A percentile compares a stretch with the other conserved stretches of the same genome.
Conservation (phyloP, 1,139 yeast genomes). For the Diutina sp. region DNA sequence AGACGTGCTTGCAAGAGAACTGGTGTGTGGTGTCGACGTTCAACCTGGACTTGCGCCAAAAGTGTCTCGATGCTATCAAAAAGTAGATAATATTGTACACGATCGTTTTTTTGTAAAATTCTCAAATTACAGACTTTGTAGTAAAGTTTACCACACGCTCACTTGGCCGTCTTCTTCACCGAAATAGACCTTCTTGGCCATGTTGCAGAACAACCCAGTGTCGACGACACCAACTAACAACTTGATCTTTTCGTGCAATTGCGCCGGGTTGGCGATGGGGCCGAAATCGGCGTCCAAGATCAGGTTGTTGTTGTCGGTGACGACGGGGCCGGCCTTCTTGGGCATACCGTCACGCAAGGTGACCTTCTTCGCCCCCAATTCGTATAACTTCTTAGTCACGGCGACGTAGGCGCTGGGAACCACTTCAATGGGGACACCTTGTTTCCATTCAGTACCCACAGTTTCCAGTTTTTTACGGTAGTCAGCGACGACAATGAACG, state of each 20-base stretch:
- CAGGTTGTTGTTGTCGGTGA: conserved; percentile 92
- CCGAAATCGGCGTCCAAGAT: conserved; percentile 93
- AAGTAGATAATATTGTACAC: neutral
- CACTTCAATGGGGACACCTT: conserved; percentile 93
- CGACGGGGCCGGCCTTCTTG: conserved; percentile 97
- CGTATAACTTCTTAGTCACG: conserved; percentile 48
- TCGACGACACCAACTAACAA: conserved; percentile 88
- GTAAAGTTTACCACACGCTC: conserved; percentile 9
- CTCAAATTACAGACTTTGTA: neutral
- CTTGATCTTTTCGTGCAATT: conserved; percentile 56
- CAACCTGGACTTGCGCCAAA: neutral
- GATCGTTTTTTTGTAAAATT: neutral
- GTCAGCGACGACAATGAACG: conserved; percentile 86
- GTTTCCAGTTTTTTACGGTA: conserved; percentile 63
- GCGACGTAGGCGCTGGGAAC: conserved; percentile 82
- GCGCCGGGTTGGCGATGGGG: conserved; percentile 44
- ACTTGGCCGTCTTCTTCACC: conserved; percentile 74
- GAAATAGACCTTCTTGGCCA: conserved; percentile 75
- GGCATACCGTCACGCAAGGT: conserved; percentile 74
- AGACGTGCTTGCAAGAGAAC: conserved; percentile 25
- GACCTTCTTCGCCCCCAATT: conserved; percentile 56
- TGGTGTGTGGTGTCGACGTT: conserved; percentile 20
- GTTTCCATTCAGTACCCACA: conserved; percentile 73
- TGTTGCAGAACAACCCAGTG: conserved; percentile 71
- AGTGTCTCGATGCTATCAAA: neutral